Conservation (phyloP, 257 asterid species). For the Nicotiana tabacum region DNA sequence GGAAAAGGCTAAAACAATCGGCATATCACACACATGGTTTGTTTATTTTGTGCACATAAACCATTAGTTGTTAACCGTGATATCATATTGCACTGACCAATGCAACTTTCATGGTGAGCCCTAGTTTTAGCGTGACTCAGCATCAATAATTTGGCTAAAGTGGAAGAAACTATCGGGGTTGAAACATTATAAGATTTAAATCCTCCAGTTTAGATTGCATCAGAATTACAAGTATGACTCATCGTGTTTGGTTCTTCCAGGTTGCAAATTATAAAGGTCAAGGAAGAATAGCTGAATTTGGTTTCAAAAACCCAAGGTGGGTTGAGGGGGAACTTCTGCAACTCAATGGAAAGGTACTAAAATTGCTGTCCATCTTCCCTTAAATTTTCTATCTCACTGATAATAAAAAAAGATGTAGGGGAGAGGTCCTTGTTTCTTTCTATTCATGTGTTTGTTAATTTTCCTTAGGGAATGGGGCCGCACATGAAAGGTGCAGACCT, state of each 20-base stretch:
- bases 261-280: constrained; percentile 84
- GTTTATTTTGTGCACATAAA: background rate
- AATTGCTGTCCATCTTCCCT: background rate
- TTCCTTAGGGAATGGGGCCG: constrained; percentile 70
- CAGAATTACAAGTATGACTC: background rate
- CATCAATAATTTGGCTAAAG: background rate
- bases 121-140: constrained; percentile 5
- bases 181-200: background rate
- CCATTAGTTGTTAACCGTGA: background rate
- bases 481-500: constrained; percentile 87
- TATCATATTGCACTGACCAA: background rate
- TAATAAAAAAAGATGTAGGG: background rate
- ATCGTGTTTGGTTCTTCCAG: constrained; percentile 33
- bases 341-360: constrained; percentile 78
- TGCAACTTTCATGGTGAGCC: background rate
- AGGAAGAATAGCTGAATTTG: constrained; percentile 87
- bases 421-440: background rate
- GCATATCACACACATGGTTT: background rate
- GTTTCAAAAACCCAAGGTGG: constrained; percentile 84
- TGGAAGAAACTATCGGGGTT: background rate
- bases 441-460: background rate
- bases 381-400: background rate
- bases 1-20: background rate
- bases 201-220: background rate
- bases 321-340: constrained; percentile 94